Base-by-base conservation (phyloP, 2,329 filamentous ascomycete species). In the Paracamarosporium sp. region DNA sequence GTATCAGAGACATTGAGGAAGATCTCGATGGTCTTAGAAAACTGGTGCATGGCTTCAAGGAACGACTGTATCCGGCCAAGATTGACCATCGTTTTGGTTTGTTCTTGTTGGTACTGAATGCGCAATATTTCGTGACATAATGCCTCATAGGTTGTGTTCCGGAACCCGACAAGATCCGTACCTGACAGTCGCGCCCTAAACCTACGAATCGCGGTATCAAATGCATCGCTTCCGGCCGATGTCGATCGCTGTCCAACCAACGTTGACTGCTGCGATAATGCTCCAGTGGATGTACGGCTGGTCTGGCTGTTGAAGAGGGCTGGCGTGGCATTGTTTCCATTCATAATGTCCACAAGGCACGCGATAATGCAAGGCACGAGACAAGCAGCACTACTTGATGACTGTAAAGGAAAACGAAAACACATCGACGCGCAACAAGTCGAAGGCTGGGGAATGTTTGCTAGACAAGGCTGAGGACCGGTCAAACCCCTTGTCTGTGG, bases 41-140 rank as follows among this genome's bases (percentile, higher is more conserved):
- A 78, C 36, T 78, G 72, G 2, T 76, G 52, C 73, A 80, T 76
- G 0, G 73, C 71, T 53, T 77, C 68, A 5, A 71, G 55, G 38
- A 48, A 69, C 3, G 47, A 48, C 27, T 66, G 58, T 9, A 67
- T 62, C 5, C 66, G 67, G 17, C 43, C 36, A 7, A 71, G 24
- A 17, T 67, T 62, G 46, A 56, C 60, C 57, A 66, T 57, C 1
- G 46, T 57, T 17, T 60, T 62, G 2, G 45, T 38, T 1, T 45
- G 55, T 11, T 69, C 55, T 44, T 71, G 67, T 25, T 64, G 57
- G 9, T 61, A n/a, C 36, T 63, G 62, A 17, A 71, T 62, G 2
- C 46, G 53, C 6, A 44, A 17, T 0, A 71, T 53, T 1, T 64
- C 59, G 5, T 50, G 28, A 27, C 57, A 54, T 12, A 72, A 28